Conservation (phyloP, 2,329 filamentous ascomycete genomes). For the Fusarium cyanostomum region DNA sequence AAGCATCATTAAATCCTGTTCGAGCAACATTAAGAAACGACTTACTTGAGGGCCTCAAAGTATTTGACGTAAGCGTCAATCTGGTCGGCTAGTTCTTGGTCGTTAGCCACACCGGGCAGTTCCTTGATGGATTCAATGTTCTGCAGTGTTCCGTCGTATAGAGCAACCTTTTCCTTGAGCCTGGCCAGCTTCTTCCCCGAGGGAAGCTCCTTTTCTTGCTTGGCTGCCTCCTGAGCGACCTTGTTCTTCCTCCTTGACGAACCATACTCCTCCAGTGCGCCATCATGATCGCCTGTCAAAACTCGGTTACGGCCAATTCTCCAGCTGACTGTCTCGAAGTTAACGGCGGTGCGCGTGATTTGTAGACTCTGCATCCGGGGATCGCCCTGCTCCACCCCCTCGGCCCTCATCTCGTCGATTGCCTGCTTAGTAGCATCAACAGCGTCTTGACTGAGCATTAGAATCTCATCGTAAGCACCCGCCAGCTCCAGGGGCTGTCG, state of each 20-base stretch:
- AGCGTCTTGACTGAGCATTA: slow-evolving; percentile 91
- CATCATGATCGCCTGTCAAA: slow-evolving; percentile 84
- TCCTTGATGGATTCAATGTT: slow-evolving; percentile 91
- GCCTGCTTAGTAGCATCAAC: slow-evolving; percentile 93
- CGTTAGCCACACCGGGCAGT: slow-evolving; percentile 87
- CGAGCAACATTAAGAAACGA: background rate
- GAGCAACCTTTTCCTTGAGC: slow-evolving; percentile 84
- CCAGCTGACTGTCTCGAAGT: slow-evolving; percentile 95
- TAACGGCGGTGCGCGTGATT: slow-evolving; percentile 90
- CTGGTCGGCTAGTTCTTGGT: slow-evolving; percentile 77
- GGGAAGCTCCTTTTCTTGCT: slow-evolving; percentile 68
- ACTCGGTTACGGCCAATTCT: slow-evolving; percentile 92
- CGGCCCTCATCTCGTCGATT: slow-evolving; percentile 86
- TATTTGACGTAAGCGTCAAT: slow-evolving; percentile 83
- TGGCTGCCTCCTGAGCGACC: slow-evolving; percentile 51
- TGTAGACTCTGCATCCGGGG: slow-evolving; percentile 90
- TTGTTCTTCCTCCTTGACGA: slow-evolving; percentile 57
- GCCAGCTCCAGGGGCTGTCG: slow-evolving; percentile 73
- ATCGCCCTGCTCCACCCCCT: slow-evolving; percentile 86
- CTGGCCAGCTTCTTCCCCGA: slow-evolving; percentile 79
- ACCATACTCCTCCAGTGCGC: slow-evolving; percentile 66
- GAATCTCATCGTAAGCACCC: slow-evolving; percentile 88
- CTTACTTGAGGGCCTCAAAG: slow-evolving; percentile 87
- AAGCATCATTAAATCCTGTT: slow-evolving; percentile 20
- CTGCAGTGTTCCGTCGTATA: slow-evolving; percentile 92